phyloP scores from a whole-genome alignment of 192 early-diverging fungal genomes.

The Coemansia asiatica region DNA sequence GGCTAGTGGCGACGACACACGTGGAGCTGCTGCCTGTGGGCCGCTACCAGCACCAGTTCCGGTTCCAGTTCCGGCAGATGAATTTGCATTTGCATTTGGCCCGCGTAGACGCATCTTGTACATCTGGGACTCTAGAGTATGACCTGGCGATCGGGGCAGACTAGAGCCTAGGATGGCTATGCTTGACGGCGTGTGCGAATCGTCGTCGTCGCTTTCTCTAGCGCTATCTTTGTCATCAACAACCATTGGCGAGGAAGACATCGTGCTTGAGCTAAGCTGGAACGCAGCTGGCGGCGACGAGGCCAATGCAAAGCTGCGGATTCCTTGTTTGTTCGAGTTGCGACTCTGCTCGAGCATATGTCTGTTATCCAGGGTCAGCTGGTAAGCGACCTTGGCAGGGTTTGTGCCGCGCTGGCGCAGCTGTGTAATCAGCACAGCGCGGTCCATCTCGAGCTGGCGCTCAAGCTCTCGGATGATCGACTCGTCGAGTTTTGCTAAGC shows the following conservation, averaged over 20 bases:
- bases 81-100: constrained; percentile 25
- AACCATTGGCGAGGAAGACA: constrained; percentile 6
- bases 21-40: constrained; percentile 11
- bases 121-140: constrained; percentile 49
- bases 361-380: constrained; percentile 85
- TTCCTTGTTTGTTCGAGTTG: constrained; percentile 54
- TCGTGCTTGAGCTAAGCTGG: constrained; percentile 19
- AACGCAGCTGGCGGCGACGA: constrained; percentile 51
- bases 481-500: constrained; percentile 72
- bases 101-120: constrained; percentile 52
- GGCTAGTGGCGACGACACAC: constrained; percentile 43
- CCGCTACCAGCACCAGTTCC: neutral
- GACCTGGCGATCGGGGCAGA: constrained; percentile 42
- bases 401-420: constrained; percentile 85
- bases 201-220: constrained; percentile 17
- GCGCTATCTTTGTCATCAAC: neutral
- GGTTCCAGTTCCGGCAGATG: neutral
- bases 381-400: constrained; percentile 95
- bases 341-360: constrained; percentile 56
- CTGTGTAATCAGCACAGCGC: constrained; percentile 69
- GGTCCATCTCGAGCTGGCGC: constrained; percentile 49
- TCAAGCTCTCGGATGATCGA: constrained; percentile 76
- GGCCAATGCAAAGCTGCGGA: constrained; percentile 55
- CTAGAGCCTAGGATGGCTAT: constrained; percentile 53
- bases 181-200: constrained; percentile 20